Percentiles rank a stretch among this genome's conserved stretches.
These are phyloP conservation scores for Pseudoscleropodium purum DNA, from an alignment of 225 moss, liverwort and hornwort genomes.

Conservation along the genomic window DNA sequence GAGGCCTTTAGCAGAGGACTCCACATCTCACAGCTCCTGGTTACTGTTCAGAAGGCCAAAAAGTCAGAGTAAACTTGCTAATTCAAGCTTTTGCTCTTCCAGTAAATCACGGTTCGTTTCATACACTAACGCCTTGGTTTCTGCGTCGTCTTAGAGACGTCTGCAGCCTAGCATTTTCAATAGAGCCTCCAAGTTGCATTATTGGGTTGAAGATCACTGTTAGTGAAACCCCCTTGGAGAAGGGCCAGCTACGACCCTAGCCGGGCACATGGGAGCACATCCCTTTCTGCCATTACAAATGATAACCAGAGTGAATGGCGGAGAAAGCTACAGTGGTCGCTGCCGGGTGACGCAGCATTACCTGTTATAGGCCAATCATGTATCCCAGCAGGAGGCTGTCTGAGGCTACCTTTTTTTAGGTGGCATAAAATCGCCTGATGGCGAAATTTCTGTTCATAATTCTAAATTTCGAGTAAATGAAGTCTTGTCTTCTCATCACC, in stretches of 20 bases:
- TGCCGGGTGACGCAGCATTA: conserved; percentile 10
- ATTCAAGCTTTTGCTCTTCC: conserved; percentile 1
- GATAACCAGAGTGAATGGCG: conserved; percentile 1
- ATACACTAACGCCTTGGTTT: not conserved
- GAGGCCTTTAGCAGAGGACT: conserved; percentile 97
- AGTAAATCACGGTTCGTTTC: not conserved
- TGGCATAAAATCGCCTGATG: not conserved
- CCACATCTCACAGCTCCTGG: conserved; percentile 51
- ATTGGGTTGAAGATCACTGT: not conserved
- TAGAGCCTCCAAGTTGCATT: not conserved
- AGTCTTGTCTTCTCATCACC: not conserved
- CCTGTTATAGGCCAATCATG: conserved; percentile 3
- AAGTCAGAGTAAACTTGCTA: conserved; percentile 21
- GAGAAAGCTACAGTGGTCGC: not conserved
- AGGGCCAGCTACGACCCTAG: not conserved
- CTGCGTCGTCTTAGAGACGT: conserved; percentile 1
- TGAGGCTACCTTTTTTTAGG: not conserved
- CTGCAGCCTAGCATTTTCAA: not conserved
- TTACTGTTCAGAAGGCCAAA: conserved; percentile 33
- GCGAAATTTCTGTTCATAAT: not conserved
- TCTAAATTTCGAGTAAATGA: not conserved
- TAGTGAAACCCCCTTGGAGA: not conserved
- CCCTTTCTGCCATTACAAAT: not conserved
- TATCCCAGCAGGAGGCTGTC: not conserved
- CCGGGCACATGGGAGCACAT: not conserved